Evolutionary conservation across 2,329 filamentous ascomycete genomes (phyloP).

Genomic region (Apiospora aurea): DNA sequence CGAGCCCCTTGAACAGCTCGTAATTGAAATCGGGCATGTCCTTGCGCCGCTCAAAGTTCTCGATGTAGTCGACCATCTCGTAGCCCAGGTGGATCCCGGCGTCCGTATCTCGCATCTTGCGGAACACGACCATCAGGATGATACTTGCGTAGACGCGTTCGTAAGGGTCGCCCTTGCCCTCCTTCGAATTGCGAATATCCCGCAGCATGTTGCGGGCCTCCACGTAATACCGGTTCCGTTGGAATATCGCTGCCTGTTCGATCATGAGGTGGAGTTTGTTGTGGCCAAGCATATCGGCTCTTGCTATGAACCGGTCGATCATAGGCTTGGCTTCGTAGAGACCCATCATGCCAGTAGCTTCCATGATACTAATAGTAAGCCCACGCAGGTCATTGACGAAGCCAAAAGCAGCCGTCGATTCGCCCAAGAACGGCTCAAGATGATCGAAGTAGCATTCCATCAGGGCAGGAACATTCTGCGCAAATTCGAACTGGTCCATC

Average conservation of each 20-base stretch:
- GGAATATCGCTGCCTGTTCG: slow-evolving; percentile 22
- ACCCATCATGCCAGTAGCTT: slow-evolving; percentile 27
- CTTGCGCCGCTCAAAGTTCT: background rate
- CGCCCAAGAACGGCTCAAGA: slow-evolving; percentile 25
- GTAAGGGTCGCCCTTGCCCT: slow-evolving; percentile 11
- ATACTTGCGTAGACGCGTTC: slow-evolving; percentile 25
- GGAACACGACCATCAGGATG: slow-evolving; percentile 13
- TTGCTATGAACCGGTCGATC: background rate
- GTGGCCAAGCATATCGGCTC: background rate
- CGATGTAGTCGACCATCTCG: slow-evolving; percentile 24
- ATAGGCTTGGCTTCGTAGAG: slow-evolving; percentile 25
- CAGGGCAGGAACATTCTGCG: background rate
- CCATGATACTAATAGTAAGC: slow-evolving; percentile 26
- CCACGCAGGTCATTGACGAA: slow-evolving; percentile 25
- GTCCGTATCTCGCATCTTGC: slow-evolving; percentile 23
- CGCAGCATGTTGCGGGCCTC: slow-evolving; percentile 9
- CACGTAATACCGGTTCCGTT: slow-evolving; percentile 18
- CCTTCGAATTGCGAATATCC: slow-evolving; percentile 11
- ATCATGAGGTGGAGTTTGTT: slow-evolving; percentile 22
- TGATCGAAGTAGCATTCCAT: slow-evolving; percentile 30
- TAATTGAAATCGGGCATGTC: slow-evolving; percentile 3
- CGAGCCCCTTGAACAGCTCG: slow-evolving; percentile 1
- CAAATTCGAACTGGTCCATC: slow-evolving; percentile 25
- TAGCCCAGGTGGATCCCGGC: background rate
- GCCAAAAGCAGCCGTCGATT: slow-evolving; percentile 5